Evolutionary conservation across 345 rosid species (phyloP).

Genomic region (Carallia pectinifolia): DNA sequence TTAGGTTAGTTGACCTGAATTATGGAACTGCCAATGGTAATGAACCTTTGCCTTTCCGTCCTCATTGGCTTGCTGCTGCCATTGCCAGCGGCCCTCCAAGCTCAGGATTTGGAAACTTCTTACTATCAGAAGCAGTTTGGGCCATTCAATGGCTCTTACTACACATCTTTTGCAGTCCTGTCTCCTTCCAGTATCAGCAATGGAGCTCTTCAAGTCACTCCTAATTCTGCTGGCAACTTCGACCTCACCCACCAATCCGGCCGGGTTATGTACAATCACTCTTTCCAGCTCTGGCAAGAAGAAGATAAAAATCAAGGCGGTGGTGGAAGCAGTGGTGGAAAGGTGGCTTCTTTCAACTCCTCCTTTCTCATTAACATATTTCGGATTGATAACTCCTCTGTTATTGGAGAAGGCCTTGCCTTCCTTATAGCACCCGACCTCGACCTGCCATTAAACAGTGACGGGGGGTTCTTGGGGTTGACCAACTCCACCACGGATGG

Average conservation of each 20-base stretch:
- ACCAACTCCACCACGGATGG: slow-evolving; percentile 54
- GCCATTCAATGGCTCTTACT: slow-evolving; percentile 30
- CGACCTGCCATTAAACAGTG: slow-evolving; percentile 32
- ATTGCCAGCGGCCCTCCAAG: background rate
- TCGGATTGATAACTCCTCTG: slow-evolving; percentile 11
- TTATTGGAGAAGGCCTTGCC: slow-evolving; percentile 48
- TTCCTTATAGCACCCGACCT: slow-evolving; percentile 48
- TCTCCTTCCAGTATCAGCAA: slow-evolving; percentile 33
- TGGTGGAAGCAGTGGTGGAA: background rate
- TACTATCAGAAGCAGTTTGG: slow-evolving; percentile 19
- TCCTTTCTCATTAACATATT: slow-evolving; percentile 46
- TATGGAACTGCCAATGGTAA: background rate
- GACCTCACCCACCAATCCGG: slow-evolving; percentile 37
- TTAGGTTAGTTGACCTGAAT: background rate
- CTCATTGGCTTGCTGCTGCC: background rate
- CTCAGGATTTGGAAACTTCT: background rate
- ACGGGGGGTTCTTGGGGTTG: slow-evolving; percentile 46
- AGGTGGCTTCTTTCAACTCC: slow-evolving; percentile 53
- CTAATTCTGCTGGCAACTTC: slow-evolving; percentile 35
- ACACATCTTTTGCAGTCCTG: slow-evolving; percentile 13
- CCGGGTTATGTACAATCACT: slow-evolving; percentile 29
- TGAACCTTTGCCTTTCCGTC: background rate
- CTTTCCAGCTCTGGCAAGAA: slow-evolving; percentile 40
- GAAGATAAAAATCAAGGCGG: background rate
- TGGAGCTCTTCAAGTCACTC: slow-evolving; percentile 51